These are phyloP conservation scores for Geotrichum citri-aurantii DNA, from an alignment of 1,139 yeast species.

Conservation along the genomic window DNA sequence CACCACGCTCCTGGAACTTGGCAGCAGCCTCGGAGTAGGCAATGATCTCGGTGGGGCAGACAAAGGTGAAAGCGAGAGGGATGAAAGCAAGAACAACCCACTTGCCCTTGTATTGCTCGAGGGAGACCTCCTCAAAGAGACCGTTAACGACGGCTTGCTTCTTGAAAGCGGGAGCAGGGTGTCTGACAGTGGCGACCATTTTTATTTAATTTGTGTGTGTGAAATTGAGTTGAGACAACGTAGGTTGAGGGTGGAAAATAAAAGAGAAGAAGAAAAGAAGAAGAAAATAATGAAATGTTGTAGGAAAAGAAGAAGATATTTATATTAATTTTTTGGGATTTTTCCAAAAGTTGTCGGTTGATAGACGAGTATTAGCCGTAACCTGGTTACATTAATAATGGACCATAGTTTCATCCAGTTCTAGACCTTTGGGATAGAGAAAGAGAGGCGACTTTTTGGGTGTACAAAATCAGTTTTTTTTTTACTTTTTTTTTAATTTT, in stretches of 20 bases:
- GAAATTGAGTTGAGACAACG: background rate
- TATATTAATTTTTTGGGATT: background rate
- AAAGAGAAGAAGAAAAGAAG: background rate
- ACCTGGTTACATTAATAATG: background rate
- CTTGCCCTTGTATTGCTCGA: conserved; percentile 94
- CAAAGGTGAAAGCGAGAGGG: conserved; percentile 98
- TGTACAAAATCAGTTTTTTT: too few species aligned
- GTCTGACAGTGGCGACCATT: conserved; percentile 87
- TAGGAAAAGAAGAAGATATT: conserved; percentile 5
- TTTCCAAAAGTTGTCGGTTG: background rate
- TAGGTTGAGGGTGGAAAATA: background rate
- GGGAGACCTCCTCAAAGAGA: conserved; percentile 85
- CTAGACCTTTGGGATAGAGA: background rate
- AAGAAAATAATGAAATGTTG: background rate
- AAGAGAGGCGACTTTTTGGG: background rate
- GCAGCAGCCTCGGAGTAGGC: conserved; percentile 95
- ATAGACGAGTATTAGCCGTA: background rate
- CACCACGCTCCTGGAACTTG: conserved; percentile 81
- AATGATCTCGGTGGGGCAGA: conserved; percentile 97
- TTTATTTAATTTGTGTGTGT: conserved; percentile 22
- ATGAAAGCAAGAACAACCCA: conserved; percentile 96
- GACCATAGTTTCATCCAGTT: background rate
- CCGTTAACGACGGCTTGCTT: conserved; percentile 98
- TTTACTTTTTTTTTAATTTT: too few species aligned
- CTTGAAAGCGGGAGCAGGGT: conserved; percentile 93